Evolutionary conservation across 164 flowering plant genomes (phyloP).

Genomic region (grape (Vitis vinifera)): DNA sequence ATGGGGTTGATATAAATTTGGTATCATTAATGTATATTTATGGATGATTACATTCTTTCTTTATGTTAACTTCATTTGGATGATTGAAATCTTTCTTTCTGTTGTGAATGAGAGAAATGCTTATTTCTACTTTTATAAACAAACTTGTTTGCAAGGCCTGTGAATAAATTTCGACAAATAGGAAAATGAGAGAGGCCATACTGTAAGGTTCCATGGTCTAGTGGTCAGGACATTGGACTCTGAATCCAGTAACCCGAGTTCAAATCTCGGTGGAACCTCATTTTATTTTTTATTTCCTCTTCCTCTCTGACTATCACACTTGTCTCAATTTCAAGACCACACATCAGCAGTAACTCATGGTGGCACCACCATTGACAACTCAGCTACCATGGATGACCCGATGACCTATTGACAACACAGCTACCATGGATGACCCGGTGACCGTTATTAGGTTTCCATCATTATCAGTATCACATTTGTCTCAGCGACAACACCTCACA

Average conservation of each 20-base stretch:
- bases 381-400: too few relatives aligned
- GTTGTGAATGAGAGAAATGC: neutral
- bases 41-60: too few relatives aligned
- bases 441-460: too few relatives aligned
- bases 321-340: neutral
- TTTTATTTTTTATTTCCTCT: too few relatives aligned
- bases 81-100: neutral
- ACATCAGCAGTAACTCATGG: constrained; percentile 4
- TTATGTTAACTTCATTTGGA: neutral
- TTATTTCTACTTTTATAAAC: too few relatives aligned
- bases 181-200: too few relatives aligned
- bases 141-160: too few relatives aligned
- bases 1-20: too few relatives aligned
- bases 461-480: neutral
- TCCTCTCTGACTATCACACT: neutral
- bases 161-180: too few relatives aligned
- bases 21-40: too few relatives aligned
- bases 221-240: constrained; percentile 72
- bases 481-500: constrained; percentile 1
- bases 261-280: constrained; percentile 69
- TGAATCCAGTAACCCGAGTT: constrained; percentile 73
- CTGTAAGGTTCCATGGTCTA: constrained; percentile 54
- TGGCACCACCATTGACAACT: neutral
- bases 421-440: too few relatives aligned
- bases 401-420: too few relatives aligned